phyloP scores from a whole-genome alignment of 2,329 filamentous ascomycete genomes.

The Lojkania enalia region DNA sequence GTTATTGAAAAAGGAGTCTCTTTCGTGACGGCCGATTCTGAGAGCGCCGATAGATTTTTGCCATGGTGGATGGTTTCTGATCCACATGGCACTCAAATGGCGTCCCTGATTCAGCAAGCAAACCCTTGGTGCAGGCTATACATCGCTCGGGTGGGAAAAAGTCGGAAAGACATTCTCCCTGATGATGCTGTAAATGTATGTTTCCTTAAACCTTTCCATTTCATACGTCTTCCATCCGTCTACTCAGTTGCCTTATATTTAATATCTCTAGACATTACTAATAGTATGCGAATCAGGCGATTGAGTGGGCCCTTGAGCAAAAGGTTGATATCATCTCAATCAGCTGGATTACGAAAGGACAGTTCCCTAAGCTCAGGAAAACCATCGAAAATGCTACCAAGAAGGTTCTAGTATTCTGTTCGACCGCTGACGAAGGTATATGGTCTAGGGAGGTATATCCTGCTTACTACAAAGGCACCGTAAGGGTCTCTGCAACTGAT shows the following conservation, averaged over 20 bases:
- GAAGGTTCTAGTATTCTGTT: background rate
- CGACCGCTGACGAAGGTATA: background rate
- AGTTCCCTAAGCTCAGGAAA: background rate
- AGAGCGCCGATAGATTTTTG: background rate
- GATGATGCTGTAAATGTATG: background rate
- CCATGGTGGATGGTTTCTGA: background rate
- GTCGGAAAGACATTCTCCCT: background rate
- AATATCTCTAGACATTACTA: too few species aligned
- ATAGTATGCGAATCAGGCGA: too few species aligned
- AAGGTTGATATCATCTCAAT: conserved; percentile 2
- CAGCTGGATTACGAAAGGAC: background rate
- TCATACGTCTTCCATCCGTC: too few species aligned
- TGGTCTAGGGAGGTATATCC: background rate
- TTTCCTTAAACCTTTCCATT: too few species aligned
- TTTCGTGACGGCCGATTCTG: background rate
- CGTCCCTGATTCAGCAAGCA: background rate
- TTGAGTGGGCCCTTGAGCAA: conserved; percentile 1
- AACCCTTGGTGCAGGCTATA: background rate
- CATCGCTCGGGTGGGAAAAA: background rate
- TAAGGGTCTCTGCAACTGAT: background rate
- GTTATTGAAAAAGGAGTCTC: background rate
- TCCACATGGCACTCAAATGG: background rate
- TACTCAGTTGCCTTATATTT: too few species aligned
- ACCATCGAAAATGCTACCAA: background rate
- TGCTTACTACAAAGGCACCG: background rate